Evolutionary conservation across 2,329 filamentous ascomycete species (phyloP).

Genomic region (Dothistroma septosporum): DNA sequence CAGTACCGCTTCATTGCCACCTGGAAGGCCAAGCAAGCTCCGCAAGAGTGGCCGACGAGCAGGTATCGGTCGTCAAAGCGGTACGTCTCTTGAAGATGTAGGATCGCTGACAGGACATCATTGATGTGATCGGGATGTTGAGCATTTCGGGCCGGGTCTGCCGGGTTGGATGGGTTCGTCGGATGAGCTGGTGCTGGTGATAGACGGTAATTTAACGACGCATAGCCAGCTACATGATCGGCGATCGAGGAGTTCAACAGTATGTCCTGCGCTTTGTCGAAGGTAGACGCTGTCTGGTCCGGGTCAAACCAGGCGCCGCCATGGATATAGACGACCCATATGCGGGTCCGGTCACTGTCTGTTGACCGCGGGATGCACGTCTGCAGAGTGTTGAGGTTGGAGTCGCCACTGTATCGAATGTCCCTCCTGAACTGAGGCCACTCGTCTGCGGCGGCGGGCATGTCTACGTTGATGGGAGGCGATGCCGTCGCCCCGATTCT

Average conservation of each 20-base stretch:
- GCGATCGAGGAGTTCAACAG: slow-evolving; percentile 30
- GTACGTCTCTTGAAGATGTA: slow-evolving; percentile 48
- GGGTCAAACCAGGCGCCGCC: slow-evolving; percentile 51
- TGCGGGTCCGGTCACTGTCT: slow-evolving; percentile 15
- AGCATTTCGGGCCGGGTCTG: slow-evolving; percentile 47
- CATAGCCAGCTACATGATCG: slow-evolving; percentile 55
- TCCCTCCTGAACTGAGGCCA: slow-evolving; percentile 26
- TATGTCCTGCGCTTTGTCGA: slow-evolving; percentile 37
- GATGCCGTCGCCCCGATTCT: neutral
- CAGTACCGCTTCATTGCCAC: slow-evolving; percentile 47
- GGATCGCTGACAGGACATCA: slow-evolving; percentile 53
- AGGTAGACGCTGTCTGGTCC: slow-evolving; percentile 35
- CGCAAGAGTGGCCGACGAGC: slow-evolving; percentile 60
- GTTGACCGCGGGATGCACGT: slow-evolving; percentile 40
- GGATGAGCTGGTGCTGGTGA: slow-evolving; percentile 47
- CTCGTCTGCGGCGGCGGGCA: slow-evolving; percentile 18
- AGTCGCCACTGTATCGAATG: slow-evolving; percentile 31
- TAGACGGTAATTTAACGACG: slow-evolving; percentile 62
- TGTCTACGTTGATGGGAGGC: neutral
- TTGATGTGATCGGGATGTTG: slow-evolving; percentile 58
- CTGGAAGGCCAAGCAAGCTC: slow-evolving; percentile 62
- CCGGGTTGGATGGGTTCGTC: slow-evolving; percentile 45
- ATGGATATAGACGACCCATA: slow-evolving; percentile 44
- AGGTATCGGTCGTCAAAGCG: slow-evolving; percentile 48
- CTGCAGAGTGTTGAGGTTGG: slow-evolving; percentile 41